Percentiles rank a stretch among this genome's conserved stretches.
phyloP scores from a whole-genome alignment of 495 filamentous ascomycete genomes.

The Neurospora tetrasperma region DNA sequence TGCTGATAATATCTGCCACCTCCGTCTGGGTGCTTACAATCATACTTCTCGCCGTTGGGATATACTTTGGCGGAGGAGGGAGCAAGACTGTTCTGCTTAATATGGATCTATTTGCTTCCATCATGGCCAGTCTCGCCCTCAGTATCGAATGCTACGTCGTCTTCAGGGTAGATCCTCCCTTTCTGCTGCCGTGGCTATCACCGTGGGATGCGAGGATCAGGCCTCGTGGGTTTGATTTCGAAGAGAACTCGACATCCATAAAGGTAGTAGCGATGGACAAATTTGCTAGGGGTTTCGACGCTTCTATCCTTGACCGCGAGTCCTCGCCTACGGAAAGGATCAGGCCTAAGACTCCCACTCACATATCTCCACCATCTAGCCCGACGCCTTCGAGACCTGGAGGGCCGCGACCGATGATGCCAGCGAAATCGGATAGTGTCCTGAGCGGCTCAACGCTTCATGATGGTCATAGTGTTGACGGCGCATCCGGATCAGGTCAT shows the following conservation, averaged over 20 bases:
- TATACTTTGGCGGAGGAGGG: slow-evolving; percentile 3
- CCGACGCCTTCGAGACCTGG: neutral
- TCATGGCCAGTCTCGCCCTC: slow-evolving; percentile 3
- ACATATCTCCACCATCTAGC: neutral
- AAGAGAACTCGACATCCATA: neutral
- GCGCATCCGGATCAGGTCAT: neutral
- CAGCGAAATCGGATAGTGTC: neutral
- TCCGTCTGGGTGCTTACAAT: slow-evolving; percentile 3
- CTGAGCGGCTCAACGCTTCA: neutral
- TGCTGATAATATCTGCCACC: slow-evolving; percentile 3
- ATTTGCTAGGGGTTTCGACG: neutral
- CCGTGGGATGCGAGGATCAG: neutral
- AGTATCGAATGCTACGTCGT: neutral
- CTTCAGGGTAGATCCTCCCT: slow-evolving; percentile 1
- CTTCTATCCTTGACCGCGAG: neutral
- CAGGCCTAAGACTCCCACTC: neutral
- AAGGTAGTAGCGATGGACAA: neutral
- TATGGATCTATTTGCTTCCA: slow-evolving; percentile 8
- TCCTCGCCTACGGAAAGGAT: neutral
- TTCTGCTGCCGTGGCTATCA: slow-evolving; percentile 8
- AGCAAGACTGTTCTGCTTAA: slow-evolving; percentile 2
- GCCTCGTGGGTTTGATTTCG: neutral
- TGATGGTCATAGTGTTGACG: neutral
- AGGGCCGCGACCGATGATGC: neutral
- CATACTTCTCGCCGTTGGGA: slow-evolving; percentile 5